These are phyloP conservation scores for Aurantiochytrium sp. DNA, from an alignment of 108 stramenopile genomes.

Conservation along the genomic window DNA sequence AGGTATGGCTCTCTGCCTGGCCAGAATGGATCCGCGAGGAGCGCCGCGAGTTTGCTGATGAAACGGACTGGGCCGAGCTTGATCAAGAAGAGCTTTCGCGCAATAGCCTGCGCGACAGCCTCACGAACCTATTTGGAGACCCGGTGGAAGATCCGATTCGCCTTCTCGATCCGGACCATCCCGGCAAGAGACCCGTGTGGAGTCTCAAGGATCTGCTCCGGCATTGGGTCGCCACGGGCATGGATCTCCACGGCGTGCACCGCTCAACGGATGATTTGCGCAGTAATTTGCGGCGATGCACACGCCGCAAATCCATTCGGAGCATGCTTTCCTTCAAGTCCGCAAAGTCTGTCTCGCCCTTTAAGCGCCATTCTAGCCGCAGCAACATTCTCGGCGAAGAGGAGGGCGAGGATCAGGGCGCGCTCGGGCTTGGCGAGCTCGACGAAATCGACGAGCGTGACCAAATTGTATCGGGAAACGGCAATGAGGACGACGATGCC, in stretches of 20 bases:
- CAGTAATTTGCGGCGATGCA: not conserved
- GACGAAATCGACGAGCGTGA: no score
- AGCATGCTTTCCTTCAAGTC: not conserved
- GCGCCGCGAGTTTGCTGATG: not conserved
- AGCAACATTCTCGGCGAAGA: no score
- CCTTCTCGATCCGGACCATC: not conserved
- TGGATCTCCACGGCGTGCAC: not conserved
- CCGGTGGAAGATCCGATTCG: not conserved
- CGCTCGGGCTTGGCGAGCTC: no score
- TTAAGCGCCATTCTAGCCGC: no score
- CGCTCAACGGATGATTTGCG: not conserved
- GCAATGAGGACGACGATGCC: no score
- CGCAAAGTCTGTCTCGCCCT: no score
- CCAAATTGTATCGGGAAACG: no score
- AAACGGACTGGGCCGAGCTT: not conserved
- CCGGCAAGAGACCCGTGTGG: not conserved
- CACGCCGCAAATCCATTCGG: not conserved
- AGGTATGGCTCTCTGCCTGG: not conserved
- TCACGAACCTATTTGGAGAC: not conserved
- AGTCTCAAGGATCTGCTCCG: not conserved
- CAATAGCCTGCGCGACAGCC: not conserved
- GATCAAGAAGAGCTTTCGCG: not conserved
- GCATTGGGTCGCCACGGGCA: slow-evolving; percentile 4
- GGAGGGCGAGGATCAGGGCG: no score
- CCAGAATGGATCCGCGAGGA: not conserved